Evolutionary conservation across 495 filamentous ascomycete species (phyloP), one percentile per base, ranked within the genome.

Genomic region (Aspergillus coremiiformis): DNA sequence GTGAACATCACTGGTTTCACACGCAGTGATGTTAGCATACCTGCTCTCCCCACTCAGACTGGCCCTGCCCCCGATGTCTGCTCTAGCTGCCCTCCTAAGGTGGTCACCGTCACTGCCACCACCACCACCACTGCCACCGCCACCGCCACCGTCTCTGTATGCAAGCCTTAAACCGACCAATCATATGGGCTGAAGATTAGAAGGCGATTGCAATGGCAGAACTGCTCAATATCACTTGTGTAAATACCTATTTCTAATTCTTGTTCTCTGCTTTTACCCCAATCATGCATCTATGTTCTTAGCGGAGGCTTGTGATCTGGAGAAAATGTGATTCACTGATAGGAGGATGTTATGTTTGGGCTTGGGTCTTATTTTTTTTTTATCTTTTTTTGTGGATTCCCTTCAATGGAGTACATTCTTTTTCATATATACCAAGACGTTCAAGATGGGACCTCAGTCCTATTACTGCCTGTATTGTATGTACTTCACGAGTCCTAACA

Each of bases 211-310:
- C 56, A 53, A 59, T 57, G 56, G 60, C 44, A 60, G 48, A 39
- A 49, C 53, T 37, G 52, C 41, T 53, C 52, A 56, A 52, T 30
- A 54, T 35, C 24, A 49, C 33, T 53, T 53, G 56, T 69, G 69
- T 72, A 71, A 62, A 68, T 65, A 69, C 51, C 39, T 68, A 69
- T 69, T 70, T 65, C 33, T 70, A 70, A 69, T 71, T 65, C 60
- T 67, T 68, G 58, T 64, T 60, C 55, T 43, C 52, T 41, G 37
- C 15, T 41, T 23, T 47, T 41, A 41, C 37, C 37, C 37, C 19
- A 24, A 37, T 27, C 37, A 44, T 32, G 51, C 19, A 21, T 47
- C 43, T 20, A 30, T 35, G 35, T 32, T 43, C 27, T 51, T 26
- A 20, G 41, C 39, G 19, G 26, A 39, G 39, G 39, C 44, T 33